Conservation (phyloP, 805 yeast species). For the Saturnispora hagleri region DNA sequence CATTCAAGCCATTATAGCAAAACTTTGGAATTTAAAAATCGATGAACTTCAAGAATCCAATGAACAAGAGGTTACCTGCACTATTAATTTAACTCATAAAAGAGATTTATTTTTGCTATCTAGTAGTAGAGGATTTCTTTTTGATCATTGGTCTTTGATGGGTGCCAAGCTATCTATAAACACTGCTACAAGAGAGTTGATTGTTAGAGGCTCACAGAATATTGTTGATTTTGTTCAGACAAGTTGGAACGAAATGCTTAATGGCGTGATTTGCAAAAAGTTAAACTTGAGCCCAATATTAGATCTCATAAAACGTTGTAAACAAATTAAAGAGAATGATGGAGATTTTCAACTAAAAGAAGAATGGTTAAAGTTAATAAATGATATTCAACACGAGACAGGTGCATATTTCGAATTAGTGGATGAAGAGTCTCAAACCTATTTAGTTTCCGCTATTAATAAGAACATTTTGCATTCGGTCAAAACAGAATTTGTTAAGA, state of each 20-base stretch:
- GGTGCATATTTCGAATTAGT: conserved; percentile 26
- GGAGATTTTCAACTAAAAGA: not conserved
- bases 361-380: not conserved
- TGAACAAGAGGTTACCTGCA: conserved; percentile 11
- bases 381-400: conserved; percentile 19
- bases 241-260: conserved; percentile 26
- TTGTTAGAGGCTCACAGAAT: conserved; percentile 22
- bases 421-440: conserved; percentile 18
- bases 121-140: conserved; percentile 25
- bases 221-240: conserved; percentile 27
- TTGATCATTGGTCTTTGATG: conserved; percentile 27
- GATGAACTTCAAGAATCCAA: conserved; percentile 7
- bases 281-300: conserved; percentile 15
- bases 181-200: conserved; percentile 19
- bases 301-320: conserved; percentile 15
- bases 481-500: conserved; percentile 21
- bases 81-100: conserved; percentile 21
- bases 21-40: conserved; percentile 21
- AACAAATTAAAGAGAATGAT: not conserved
- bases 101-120: conserved; percentile 27
- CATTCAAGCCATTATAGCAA: conserved; percentile 16
- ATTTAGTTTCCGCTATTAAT: conserved; percentile 24
- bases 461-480: conserved; percentile 18
- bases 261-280: conserved; percentile 17
- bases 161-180: conserved; percentile 28